Conservation (phyloP, 2,329 filamentous ascomycete species). For the Dichotomopilus funicola region DNA sequence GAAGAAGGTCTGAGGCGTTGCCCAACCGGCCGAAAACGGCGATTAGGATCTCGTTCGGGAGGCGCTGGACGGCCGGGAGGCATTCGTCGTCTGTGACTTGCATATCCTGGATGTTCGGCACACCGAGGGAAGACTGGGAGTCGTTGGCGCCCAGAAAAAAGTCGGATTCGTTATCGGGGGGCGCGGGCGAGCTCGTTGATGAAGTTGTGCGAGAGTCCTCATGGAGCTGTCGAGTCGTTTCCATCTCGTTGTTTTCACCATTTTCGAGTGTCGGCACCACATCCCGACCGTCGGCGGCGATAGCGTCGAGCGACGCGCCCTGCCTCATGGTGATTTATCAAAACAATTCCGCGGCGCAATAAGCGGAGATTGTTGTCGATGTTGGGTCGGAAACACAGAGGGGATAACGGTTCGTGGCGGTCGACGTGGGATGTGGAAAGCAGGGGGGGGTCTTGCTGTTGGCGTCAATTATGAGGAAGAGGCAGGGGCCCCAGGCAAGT, state of each 20-base stretch:
- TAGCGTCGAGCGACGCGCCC: constrained; percentile 17
- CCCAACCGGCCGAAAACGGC: constrained; percentile 81
- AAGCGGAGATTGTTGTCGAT: constrained; percentile 1
- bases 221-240: constrained; percentile 32
- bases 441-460: constrained; percentile 18
- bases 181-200: constrained; percentile 67
- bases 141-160: constrained; percentile 87
- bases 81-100: constrained; percentile 61
- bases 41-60: constrained; percentile 94
- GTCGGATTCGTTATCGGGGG: constrained; percentile 81
- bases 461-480: constrained; percentile 16
- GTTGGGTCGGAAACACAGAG: constrained; percentile 7
- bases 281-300: constrained; percentile 17
- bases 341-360: constrained; percentile 10
- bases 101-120: constrained; percentile 70
- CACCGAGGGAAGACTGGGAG: constrained; percentile 83
- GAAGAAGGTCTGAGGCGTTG: constrained; percentile 68
- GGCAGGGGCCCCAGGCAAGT: constrained; percentile 14
- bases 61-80: constrained; percentile 70
- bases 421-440: constrained; percentile 9
- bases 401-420: constrained; percentile 11
- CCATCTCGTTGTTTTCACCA: constrained; percentile 19
- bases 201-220: constrained; percentile 56
- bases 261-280: constrained; percentile 12
- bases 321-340: constrained; percentile 18